A percentile compares a stretch with the other conserved stretches of the same genome.
These are phyloP conservation scores for Mycosphaerelloides madeirae DNA, from an alignment of 2,329 filamentous ascomycete genomes.

Conservation along the genomic window DNA sequence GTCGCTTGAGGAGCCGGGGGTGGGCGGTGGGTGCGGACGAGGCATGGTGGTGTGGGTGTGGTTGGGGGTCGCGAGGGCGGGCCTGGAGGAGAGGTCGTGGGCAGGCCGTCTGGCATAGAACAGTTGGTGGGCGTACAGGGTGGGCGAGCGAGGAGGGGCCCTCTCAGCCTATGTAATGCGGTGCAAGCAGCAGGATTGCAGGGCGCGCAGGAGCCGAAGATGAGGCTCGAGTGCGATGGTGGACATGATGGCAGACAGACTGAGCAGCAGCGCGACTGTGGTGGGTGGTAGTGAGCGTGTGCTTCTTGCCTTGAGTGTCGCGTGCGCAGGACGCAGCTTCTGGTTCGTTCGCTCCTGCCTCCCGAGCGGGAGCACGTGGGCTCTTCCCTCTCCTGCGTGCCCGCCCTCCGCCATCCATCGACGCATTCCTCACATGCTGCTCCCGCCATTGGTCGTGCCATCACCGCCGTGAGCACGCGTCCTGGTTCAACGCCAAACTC, in stretches of 20 bases:
- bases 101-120: constrained; percentile 24
- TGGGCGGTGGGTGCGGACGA: constrained; percentile 63
- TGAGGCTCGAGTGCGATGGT: not conserved
- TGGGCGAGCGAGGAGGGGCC: constrained; percentile 15
- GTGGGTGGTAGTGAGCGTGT: no score
- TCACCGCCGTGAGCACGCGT: no score
- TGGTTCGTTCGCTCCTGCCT: no score
- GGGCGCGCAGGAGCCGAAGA: not conserved
- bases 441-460: no score
- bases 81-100: constrained; percentile 6
- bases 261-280: not conserved
- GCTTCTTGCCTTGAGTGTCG: no score
- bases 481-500: no score
- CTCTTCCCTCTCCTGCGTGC: no score
- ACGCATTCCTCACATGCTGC: no score
- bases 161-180: not conserved
- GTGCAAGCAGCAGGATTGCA: not conserved
- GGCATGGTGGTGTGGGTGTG: constrained; percentile 50
- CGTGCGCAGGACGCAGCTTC: no score
- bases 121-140: constrained; percentile 25
- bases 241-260: not conserved
- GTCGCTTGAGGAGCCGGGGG: constrained; percentile 74
- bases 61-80: constrained; percentile 33
- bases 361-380: no score
- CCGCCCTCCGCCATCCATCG: no score